These are phyloP conservation scores for Mucor circinelloides DNA, from an alignment of 371 early-diverging fungal species.

Conservation along the genomic window DNA sequence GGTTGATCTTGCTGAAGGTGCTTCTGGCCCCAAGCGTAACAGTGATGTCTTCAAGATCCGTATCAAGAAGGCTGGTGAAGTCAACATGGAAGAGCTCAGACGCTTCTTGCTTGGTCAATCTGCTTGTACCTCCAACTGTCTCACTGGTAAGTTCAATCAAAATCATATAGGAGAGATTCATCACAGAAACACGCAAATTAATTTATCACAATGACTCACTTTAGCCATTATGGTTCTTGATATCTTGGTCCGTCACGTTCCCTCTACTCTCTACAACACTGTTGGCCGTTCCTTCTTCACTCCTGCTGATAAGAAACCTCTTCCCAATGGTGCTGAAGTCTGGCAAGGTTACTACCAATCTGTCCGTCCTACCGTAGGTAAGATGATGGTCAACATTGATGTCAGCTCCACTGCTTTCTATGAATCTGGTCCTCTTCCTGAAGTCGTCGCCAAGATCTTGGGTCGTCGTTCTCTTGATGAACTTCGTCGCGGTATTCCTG, in stretches of 20 bases:
- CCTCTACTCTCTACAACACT: constrained; percentile 71
- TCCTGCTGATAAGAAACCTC: constrained; percentile 59
- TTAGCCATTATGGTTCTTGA: constrained; percentile 83
- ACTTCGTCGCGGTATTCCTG: constrained; percentile 64
- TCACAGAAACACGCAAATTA: neutral
- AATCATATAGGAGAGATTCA: neutral
- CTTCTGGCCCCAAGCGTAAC: constrained; percentile 24
- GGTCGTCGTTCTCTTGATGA: constrained; percentile 64
- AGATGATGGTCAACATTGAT: constrained; percentile 85
- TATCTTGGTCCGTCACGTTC: constrained; percentile 79
- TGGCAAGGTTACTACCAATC: constrained; percentile 95
- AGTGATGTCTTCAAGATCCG: constrained; percentile 54
- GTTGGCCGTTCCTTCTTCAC: constrained; percentile 93
- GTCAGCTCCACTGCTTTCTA: constrained; percentile 89
- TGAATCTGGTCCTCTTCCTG: constrained; percentile 68
- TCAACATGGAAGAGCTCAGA: constrained; percentile 59
- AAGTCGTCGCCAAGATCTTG: constrained; percentile 70
- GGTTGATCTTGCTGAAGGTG: constrained; percentile 38
- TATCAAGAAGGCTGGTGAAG: constrained; percentile 62
- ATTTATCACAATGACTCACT: neutral
- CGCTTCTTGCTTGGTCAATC: constrained; percentile 52
- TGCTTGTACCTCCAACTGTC: constrained; percentile 45
- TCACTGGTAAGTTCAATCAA: constrained; percentile 37
- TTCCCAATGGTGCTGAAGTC: constrained; percentile 84
- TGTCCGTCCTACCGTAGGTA: constrained; percentile 75